phyloP scores from a whole-genome alignment of 2,329 filamentous ascomycete species.

The Fusarium denticulatum region DNA sequence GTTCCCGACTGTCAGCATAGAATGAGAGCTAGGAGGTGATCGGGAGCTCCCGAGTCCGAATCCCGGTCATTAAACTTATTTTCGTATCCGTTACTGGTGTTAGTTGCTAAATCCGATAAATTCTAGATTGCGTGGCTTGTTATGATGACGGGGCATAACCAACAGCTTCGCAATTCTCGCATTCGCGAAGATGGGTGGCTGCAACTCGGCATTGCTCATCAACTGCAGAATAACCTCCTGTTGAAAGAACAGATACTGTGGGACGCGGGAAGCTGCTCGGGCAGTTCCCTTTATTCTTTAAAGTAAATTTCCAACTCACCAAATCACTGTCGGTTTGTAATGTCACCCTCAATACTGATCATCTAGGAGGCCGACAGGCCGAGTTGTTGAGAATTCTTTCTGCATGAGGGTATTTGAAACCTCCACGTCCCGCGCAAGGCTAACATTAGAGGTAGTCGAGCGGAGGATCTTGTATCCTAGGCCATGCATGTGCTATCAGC shows the following conservation, averaged over 20 bases:
- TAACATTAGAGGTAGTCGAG: background rate
- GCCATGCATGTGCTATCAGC: too few species aligned
- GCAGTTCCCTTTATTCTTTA: background rate
- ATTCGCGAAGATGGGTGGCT: background rate
- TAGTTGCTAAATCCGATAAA: background rate
- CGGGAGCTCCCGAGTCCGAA: conserved; percentile 15
- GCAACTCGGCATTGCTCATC: background rate
- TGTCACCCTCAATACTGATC: background rate
- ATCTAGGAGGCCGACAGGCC: background rate
- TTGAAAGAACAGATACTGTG: background rate
- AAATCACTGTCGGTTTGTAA: background rate
- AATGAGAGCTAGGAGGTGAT: background rate
- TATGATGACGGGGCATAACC: background rate
- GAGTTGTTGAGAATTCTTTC: background rate
- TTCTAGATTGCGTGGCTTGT: background rate
- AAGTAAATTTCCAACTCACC: background rate
- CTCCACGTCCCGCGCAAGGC: background rate
- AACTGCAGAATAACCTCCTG: background rate
- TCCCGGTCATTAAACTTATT: conserved; percentile 4
- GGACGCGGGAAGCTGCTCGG: background rate
- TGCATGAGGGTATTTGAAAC: background rate
- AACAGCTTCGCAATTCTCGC: background rate
- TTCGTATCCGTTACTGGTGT: conserved; percentile 6
- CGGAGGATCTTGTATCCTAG: background rate
- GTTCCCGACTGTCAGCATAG: conserved; percentile 1